A percentile compares a stretch with the other conserved stretches of the same genome.
These are phyloP conservation scores for Candida alai DNA, from an alignment of 805 yeast genomes.

Conservation along the genomic window DNA sequence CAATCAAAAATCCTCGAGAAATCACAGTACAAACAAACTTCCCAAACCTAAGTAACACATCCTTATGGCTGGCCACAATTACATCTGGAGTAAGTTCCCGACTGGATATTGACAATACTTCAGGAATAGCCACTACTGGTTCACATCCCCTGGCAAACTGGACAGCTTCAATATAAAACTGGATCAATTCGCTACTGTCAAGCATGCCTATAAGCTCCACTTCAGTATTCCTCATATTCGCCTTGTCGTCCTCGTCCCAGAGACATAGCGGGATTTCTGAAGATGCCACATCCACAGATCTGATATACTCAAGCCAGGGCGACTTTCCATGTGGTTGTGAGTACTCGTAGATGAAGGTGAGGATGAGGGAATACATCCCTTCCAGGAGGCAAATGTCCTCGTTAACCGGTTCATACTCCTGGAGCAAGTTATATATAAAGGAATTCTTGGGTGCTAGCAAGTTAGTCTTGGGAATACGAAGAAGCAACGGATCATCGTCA, in stretches of 20 bases:
- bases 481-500: conserved; percentile 20
- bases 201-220: conserved; percentile 57
- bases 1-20: conserved; percentile 79
- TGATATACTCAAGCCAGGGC: conserved; percentile 77
- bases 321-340: conserved; percentile 48
- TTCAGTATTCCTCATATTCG: conserved; percentile 56
- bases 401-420: conserved; percentile 41
- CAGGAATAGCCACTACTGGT: conserved; percentile 32
- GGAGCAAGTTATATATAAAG: conserved; percentile 59
- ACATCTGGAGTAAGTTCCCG: conserved; percentile 15
- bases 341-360: conserved; percentile 71
- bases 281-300: conserved; percentile 42
- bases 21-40: conserved; percentile 58
- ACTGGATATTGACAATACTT: conserved; percentile 21
- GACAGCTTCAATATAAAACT: conserved; percentile 36
- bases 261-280: conserved; percentile 54
- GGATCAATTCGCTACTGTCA: conserved; percentile 41
- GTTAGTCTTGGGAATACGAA: conserved; percentile 59
- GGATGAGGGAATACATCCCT: conserved; percentile 64
- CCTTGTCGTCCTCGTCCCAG: conserved; percentile 54
- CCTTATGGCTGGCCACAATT: conserved; percentile 12
- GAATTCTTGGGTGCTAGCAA: conserved; percentile 58
- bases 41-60: conserved; percentile 46
- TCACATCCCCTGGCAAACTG: conserved; percentile 36
- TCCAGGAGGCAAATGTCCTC: conserved; percentile 30